These are phyloP conservation scores for Cenococcum geophilum DNA, from an alignment of 495 filamentous ascomycete species.

Conservation along the genomic window DNA sequence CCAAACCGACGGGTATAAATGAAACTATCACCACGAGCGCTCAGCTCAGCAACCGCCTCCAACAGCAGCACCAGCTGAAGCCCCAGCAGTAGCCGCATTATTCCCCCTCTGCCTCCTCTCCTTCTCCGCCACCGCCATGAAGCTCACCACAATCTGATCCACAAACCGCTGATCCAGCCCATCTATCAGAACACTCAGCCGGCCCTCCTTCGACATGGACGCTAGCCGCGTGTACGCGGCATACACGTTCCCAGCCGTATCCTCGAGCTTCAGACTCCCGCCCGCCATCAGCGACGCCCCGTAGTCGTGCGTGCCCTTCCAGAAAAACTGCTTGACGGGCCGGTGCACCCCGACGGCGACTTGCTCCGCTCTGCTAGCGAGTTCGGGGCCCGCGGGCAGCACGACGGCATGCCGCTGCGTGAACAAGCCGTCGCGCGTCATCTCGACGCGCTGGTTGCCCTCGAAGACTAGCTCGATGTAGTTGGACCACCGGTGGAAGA, in stretches of 20 bases:
- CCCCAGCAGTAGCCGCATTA: neutral
- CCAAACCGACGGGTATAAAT: no score
- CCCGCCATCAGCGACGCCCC: neutral
- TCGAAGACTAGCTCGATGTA: neutral
- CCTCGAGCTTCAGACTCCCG: constrained; percentile 1
- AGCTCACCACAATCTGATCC: constrained; percentile 3
- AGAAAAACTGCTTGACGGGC: neutral
- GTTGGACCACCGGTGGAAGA: neutral
- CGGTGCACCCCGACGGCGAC: neutral
- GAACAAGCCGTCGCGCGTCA: neutral
- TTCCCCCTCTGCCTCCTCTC: neutral
- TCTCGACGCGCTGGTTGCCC: neutral
- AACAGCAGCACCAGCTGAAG: neutral
- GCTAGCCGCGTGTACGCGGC: neutral
- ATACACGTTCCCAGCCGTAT: neutral
- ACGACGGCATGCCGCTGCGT: neutral
- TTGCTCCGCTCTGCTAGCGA: neutral
- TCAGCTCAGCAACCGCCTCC: no score
- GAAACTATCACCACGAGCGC: no score
- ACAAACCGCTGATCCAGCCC: neutral
- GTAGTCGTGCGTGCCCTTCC: constrained; percentile 5
- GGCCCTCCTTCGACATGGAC: neutral
- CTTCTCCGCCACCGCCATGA: neutral
- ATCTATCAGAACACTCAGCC: neutral
- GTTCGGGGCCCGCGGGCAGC: neutral